A percentile compares a stretch with the other conserved stretches of the same genome.
Conservation (phyloP, 495 filamentous ascomycete species). For the Lepidopterella palustris region DNA sequence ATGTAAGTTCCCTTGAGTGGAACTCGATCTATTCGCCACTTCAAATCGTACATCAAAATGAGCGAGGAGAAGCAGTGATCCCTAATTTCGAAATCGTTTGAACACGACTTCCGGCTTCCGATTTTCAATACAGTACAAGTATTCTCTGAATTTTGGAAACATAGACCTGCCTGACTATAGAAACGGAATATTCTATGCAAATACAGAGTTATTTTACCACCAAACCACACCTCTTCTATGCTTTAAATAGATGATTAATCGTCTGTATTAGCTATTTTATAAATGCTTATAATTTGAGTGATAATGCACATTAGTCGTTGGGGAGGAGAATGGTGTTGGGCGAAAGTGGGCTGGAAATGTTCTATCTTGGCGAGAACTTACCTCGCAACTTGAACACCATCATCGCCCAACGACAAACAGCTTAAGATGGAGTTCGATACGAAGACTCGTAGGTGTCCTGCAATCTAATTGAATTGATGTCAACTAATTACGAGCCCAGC, state of each 20-base stretch:
- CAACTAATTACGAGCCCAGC: conserved; percentile 43
- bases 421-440: conserved; percentile 43
- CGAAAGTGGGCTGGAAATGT: neutral
- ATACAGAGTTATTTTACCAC: neutral
- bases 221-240: neutral
- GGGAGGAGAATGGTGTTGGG: too few species aligned
- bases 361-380: neutral
- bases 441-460: conserved; percentile 35
- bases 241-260: neutral
- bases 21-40: neutral
- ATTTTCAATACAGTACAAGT: too few species aligned
- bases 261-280: neutral
- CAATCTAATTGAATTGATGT: neutral
- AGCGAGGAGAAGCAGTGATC: neutral
- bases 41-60: neutral
- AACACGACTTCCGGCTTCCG: too few species aligned
- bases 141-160: too few species aligned
- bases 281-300: too few species aligned
- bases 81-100: neutral
- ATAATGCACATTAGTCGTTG: too few species aligned
- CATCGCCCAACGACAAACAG: neutral
- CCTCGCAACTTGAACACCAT: neutral
- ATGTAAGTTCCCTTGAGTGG: too few species aligned
- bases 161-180: too few species aligned
- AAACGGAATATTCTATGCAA: neutral